phyloP scores from a whole-genome alignment of 2,329 filamentous ascomycete genomes.

The Hyphodiscus sp. region DNA sequence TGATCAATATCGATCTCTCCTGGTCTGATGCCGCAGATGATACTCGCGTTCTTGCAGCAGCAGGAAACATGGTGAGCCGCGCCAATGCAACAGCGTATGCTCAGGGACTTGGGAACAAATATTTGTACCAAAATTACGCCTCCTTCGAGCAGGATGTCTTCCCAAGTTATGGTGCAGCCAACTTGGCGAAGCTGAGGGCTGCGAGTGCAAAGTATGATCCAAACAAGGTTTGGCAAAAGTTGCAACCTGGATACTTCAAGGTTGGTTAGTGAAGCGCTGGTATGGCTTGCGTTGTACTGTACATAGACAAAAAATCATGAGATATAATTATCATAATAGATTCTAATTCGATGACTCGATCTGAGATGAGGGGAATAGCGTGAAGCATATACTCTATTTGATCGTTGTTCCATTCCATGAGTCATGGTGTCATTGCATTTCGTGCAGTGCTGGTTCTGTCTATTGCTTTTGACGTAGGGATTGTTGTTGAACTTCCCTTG shows the following conservation, averaged over 20 bases:
- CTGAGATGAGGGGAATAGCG: too few relatives aligned
- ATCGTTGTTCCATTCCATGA: too few relatives aligned
- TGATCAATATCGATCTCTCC: conserved; percentile 14
- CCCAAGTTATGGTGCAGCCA: conserved; percentile 30
- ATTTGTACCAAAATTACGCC: conserved; percentile 37
- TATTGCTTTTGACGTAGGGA: too few relatives aligned
- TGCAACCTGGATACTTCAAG: conserved; percentile 37
- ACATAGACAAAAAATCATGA: not conserved
- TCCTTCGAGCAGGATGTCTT: conserved; percentile 31
- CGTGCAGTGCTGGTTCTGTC: too few relatives aligned
- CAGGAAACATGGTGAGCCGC: conserved; percentile 24
- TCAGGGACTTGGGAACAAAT: conserved; percentile 32
- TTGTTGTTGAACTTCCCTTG: too few relatives aligned
- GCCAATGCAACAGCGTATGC: conserved; percentile 26
- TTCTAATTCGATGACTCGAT: too few relatives aligned
- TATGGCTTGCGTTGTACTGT: not conserved
- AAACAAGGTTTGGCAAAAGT: conserved; percentile 21
- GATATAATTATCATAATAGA: too few relatives aligned
- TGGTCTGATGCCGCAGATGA: conserved; percentile 31
- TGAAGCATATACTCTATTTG: too few relatives aligned
- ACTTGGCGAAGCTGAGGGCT: conserved; percentile 24
- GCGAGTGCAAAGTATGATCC: conserved; percentile 26
- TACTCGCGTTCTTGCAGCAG: conserved; percentile 26
- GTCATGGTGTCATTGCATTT: too few relatives aligned
- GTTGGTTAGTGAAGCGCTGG: conserved; percentile 11